A percentile compares a stretch with the other conserved stretches of the same genome.
These are phyloP conservation scores for Allomyces macrogynus DNA, from an alignment of 192 early-diverging fungal species.

Conservation along the genomic window DNA sequence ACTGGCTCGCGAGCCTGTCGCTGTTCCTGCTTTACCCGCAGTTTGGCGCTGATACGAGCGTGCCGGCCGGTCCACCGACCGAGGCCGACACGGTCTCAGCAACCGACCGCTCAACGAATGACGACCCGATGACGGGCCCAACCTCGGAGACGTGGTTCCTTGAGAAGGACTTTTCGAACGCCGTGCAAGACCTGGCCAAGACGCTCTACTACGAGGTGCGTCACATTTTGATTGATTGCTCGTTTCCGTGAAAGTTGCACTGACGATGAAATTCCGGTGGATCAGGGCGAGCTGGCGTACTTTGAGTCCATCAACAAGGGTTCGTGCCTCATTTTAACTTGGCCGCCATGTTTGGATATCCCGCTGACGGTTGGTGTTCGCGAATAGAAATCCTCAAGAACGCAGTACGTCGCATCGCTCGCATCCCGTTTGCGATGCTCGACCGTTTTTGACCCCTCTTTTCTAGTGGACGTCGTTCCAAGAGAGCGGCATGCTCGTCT, in stretches of 20 bases:
- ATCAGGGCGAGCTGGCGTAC: slow-evolving; percentile 33
- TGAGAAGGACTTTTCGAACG: slow-evolving; percentile 42
- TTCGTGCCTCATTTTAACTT: neutral
- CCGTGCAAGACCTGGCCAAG: slow-evolving; percentile 55
- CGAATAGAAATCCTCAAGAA: slow-evolving; percentile 48
- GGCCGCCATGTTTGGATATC: too few relatives aligned
- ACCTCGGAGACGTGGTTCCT: slow-evolving; percentile 36
- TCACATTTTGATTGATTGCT: slow-evolving; percentile 6
- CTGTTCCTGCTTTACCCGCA: slow-evolving; percentile 14
- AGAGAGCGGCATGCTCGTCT: neutral
- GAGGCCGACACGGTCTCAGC: slow-evolving; percentile 6
- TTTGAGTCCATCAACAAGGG: slow-evolving; percentile 61
- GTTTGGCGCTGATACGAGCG: slow-evolving; percentile 5
- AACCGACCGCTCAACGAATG: too few relatives aligned
- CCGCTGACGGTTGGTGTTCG: neutral
- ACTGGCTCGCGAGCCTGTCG: slow-evolving; percentile 54
- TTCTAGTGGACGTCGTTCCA: neutral
- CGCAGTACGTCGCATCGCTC: slow-evolving; percentile 19
- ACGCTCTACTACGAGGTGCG: slow-evolving; percentile 68
- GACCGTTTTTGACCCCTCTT: too few relatives aligned
- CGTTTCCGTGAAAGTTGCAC: neutral
- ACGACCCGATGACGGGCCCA: neutral
- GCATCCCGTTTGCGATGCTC: too few relatives aligned
- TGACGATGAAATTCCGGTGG: neutral
- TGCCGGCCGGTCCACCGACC: slow-evolving; percentile 1